Conservation (phyloP, 768 basidiomycete species). For the Hysterangium stoloniferum region DNA sequence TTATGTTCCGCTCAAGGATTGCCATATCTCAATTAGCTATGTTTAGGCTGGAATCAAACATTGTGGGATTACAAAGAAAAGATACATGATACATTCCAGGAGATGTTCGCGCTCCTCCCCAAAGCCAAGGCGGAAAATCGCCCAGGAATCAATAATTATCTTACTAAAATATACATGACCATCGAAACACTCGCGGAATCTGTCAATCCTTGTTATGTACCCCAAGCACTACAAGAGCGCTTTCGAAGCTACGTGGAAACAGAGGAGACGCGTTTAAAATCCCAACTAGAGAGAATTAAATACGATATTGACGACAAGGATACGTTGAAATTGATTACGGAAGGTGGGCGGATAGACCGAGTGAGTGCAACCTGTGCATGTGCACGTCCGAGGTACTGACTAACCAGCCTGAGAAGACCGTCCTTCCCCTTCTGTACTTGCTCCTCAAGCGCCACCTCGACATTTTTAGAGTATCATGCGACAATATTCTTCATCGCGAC, state of each 20-base stretch:
- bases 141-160: background rate
- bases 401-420: conserved; percentile 3
- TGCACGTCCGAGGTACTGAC: background rate
- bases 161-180: background rate
- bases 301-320: conserved; percentile 24
- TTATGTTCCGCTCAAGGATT: background rate
- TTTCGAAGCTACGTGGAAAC: conserved; percentile 18
- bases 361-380: conserved; percentile 13
- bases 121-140: background rate
- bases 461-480: conserved; percentile 19
- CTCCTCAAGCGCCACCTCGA: conserved; percentile 17
- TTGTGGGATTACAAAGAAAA: background rate
- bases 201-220: background rate
- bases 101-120: background rate
- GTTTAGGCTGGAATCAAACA: conserved; percentile 3
- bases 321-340: conserved; percentile 22
- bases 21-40: background rate
- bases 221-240: background rate
- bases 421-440: conserved; percentile 14
- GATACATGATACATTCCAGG: background rate
- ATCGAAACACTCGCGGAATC: background rate
- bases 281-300: conserved; percentile 19
- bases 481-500: conserved; percentile 20
- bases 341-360: conserved; percentile 22
- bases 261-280: conserved; percentile 21